Percentiles rank a stretch among this genome's conserved stretches.
phyloP scores from a whole-genome alignment of 108 stramenopile species.

The Nannochloropsis salina region DNA sequence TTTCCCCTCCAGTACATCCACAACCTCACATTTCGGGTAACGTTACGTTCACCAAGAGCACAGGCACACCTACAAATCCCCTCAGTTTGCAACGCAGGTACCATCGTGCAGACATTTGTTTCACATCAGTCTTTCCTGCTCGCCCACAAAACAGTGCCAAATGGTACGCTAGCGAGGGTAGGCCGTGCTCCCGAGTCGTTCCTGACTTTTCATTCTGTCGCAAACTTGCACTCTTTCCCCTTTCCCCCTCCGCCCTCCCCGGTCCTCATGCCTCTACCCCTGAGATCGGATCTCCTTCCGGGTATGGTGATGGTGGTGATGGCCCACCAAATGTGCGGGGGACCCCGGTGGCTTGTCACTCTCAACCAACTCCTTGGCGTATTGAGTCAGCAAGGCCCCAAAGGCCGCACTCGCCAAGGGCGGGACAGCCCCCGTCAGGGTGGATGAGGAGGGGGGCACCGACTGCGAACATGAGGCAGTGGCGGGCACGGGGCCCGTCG shows the following conservation, averaged over 20 bases:
- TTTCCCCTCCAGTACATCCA: no score
- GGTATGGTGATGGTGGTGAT: conserved; percentile 10
- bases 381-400: conserved; percentile 45
- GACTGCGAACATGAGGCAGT: background rate
- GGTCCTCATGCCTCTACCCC: background rate
- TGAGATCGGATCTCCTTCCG: conserved; percentile 5
- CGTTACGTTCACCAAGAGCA: no score
- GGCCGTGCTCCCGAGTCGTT: no score
- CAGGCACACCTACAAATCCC: no score
- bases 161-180: no score
- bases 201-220: no score
- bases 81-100: no score
- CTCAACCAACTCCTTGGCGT: conserved; percentile 28
- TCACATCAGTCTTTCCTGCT: no score
- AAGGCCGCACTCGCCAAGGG: conserved; percentile 57
- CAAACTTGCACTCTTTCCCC: background rate
- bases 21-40: no score
- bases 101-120: no score
- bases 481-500: background rate
- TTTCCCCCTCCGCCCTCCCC: background rate
- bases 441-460: background rate
- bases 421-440: conserved; percentile 30
- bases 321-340: background rate
- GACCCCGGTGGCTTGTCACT: conserved; percentile 11
- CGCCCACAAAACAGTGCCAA: no score